These are phyloP conservation scores for Erysimum cheiranthoides DNA, from an alignment of 345 rosid genomes.

Conservation along the genomic window DNA sequence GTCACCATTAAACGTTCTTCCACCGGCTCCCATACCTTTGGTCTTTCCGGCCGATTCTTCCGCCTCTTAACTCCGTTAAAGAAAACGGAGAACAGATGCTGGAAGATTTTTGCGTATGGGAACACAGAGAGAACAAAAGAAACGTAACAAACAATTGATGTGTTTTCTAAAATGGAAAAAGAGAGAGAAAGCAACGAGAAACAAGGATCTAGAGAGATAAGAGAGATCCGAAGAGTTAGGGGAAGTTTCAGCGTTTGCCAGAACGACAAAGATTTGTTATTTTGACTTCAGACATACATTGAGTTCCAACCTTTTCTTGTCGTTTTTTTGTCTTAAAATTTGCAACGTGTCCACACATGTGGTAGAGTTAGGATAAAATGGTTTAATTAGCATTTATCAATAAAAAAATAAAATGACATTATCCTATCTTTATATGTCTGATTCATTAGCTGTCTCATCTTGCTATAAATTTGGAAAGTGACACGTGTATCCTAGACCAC, in stretches of 20 bases:
- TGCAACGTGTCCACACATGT: constrained; percentile 23
- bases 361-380: background rate
- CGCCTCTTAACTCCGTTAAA: constrained; percentile 35
- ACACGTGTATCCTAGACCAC: constrained; percentile 37
- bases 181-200: constrained; percentile 5
- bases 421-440: constrained; percentile 8
- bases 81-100: constrained; percentile 34
- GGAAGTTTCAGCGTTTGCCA: no score
- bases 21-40: constrained; percentile 41
- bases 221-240: no score
- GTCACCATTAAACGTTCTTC: constrained; percentile 19
- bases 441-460: constrained; percentile 7
- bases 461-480: background rate
- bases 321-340: background rate
- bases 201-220: constrained; percentile 12
- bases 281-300: constrained; percentile 29
- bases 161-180: constrained; percentile 13
- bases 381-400: background rate
- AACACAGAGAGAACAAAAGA: constrained; percentile 20
- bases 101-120: constrained; percentile 41
- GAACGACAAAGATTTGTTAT: constrained; percentile 7
- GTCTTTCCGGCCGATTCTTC: no score
- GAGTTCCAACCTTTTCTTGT: constrained; percentile 28
- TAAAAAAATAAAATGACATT: no score
- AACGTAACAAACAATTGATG: background rate